phyloP scores from a whole-genome alignment of 495 filamentous ascomycete genomes.

The Rusavskia elegans region DNA sequence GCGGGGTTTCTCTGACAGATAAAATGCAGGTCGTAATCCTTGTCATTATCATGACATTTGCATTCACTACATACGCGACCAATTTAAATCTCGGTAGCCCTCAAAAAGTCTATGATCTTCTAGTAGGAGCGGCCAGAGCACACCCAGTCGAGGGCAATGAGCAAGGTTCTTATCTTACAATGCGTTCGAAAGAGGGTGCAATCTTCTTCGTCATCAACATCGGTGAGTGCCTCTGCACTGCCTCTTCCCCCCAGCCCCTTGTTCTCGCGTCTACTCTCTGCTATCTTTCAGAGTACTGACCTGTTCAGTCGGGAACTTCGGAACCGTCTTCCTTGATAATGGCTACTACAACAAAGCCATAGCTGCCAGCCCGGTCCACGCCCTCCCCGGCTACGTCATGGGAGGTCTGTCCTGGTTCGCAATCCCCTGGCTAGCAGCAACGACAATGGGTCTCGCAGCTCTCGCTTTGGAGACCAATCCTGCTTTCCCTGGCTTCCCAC shows the following conservation, averaged over 20 bases:
- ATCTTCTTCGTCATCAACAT: conserved; percentile 97
- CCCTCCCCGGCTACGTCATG: conserved; percentile 83
- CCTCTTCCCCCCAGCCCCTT: no score
- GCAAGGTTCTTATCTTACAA: conserved; percentile 75
- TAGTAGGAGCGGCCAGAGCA: conserved; percentile 48
- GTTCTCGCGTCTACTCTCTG: not conserved
- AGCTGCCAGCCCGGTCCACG: conserved; percentile 74
- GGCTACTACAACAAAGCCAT: conserved; percentile 93
- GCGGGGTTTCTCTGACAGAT: not conserved
- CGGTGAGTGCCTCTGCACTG: conserved; percentile 19
- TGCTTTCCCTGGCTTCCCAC: conserved; percentile 54
- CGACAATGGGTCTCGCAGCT: conserved; percentile 84
- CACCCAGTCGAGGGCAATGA: conserved; percentile 81
- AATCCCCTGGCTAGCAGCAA: conserved; percentile 85
- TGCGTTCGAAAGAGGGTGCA: conserved; percentile 71
- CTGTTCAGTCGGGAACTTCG: conserved; percentile 42
- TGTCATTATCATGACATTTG: conserved; percentile 80
- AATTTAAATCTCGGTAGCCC: conserved; percentile 66
- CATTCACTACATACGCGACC: conserved; percentile 72
- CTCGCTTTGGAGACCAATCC: conserved; percentile 67
- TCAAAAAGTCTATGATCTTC: conserved; percentile 60
- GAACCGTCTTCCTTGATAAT: conserved; percentile 65
- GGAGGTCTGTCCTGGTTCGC: conserved; percentile 91
- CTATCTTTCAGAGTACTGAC: not conserved
- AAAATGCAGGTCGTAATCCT: conserved; percentile 49